Evolutionary conservation across 176 grass and related monocot genomes (phyloP).

Genomic region (Oryza australiensis): DNA sequence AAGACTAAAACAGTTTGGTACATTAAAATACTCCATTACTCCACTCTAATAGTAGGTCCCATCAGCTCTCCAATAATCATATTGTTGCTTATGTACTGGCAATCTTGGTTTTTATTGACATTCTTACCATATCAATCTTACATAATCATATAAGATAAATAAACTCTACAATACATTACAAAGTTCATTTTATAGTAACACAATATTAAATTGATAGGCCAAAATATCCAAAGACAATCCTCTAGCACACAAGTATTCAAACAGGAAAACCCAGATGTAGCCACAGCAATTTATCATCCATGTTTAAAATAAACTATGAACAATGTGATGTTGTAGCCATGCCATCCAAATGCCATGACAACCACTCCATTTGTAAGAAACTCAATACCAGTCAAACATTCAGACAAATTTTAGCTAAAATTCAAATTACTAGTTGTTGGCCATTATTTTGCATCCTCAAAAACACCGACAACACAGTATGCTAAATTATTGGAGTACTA

Average conservation of each 20-base stretch:
- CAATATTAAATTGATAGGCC: neutral
- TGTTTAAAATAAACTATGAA: neutral
- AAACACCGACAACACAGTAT: neutral
- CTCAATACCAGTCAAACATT: neutral
- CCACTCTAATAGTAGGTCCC: neutral
- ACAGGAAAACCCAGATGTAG: neutral
- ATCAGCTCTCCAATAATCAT: neutral
- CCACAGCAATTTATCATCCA: neutral
- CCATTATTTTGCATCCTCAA: neutral
- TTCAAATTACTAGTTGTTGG: neutral
- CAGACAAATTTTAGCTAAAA: neutral
- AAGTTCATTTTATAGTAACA: neutral
- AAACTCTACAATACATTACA: too few species aligned
- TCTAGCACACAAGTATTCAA: neutral
- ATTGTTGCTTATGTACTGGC: neutral
- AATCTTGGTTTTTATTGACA: neutral
- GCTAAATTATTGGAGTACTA: neutral
- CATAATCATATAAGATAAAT: neutral
- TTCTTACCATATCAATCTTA: neutral
- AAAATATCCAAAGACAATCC: neutral
- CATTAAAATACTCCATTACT: neutral
- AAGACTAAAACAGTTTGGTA: neutral
- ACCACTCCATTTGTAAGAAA: neutral
- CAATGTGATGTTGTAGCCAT: neutral
- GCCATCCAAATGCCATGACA: neutral